phyloP scores from a whole-genome alignment of 495 filamentous ascomycete genomes.

The Aspergillus kassunensis region DNA sequence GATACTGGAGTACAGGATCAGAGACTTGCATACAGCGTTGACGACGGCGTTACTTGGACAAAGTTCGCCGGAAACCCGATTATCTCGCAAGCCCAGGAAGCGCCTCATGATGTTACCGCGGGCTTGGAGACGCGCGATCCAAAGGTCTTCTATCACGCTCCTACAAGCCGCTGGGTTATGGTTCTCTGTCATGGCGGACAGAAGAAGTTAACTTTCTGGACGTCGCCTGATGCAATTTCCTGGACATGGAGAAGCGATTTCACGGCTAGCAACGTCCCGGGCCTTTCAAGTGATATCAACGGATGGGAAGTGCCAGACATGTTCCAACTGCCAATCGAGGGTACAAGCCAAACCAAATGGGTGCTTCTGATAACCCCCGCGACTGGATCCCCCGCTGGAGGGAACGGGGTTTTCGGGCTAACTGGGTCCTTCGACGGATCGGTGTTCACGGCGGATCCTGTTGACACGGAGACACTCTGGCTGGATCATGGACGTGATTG shows the following conservation, averaged over 20 bases:
- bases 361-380: slow-evolving; percentile 5
- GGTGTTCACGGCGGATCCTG: slow-evolving; percentile 5
- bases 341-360: slow-evolving; percentile 4
- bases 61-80: slow-evolving; percentile 3
- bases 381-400: slow-evolving; percentile 8
- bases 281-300: not conserved
- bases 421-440: slow-evolving; percentile 8
- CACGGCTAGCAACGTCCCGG: not conserved
- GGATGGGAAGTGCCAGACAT: slow-evolving; percentile 14
- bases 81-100: slow-evolving; percentile 1
- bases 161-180: slow-evolving; percentile 5
- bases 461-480: not conserved
- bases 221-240: not conserved
- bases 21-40: slow-evolving; percentile 7
- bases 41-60: slow-evolving; percentile 1
- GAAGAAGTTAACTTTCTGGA: slow-evolving; percentile 8
- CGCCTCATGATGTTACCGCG: slow-evolving; percentile 2
- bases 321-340: slow-evolving; percentile 10
- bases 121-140: slow-evolving; percentile 11
- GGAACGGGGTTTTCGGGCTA: slow-evolving; percentile 5
- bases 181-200: slow-evolving; percentile 9
- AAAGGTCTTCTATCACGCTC: slow-evolving; percentile 10
- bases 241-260: slow-evolving; percentile 13
- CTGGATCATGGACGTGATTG: slow-evolving; percentile 13
- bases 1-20: slow-evolving; percentile 5